Percentiles rank a stretch among this genome's conserved stretches.
phyloP scores from a whole-genome alignment of 1,139 yeast species.

The Scheffersomyces quercinus region DNA sequence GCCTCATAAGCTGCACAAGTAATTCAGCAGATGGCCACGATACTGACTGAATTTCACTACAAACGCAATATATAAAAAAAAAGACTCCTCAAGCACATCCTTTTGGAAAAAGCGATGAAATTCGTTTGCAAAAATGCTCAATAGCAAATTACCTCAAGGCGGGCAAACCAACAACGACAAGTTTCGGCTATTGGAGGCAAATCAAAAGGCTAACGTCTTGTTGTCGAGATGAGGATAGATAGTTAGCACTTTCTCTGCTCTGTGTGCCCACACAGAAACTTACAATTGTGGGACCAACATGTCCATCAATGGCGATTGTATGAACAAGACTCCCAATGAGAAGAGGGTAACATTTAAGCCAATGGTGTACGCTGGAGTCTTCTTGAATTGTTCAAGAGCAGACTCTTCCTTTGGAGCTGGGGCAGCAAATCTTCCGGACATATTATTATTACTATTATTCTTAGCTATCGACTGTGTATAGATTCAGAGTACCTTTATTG shows the following conservation, averaged over 20 bases:
- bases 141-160: no score
- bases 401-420: conserved; percentile 28
- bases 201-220: no score
- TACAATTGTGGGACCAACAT: conserved; percentile 76
- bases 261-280: conserved; percentile 10
- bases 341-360: conserved; percentile 64
- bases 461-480: neutral
- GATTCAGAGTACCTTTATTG: neutral
- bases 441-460: conserved; percentile 1
- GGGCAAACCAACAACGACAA: no score
- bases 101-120: no score
- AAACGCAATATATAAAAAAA: no score
- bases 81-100: no score
- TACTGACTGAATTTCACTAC: no score
- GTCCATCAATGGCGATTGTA: conserved; percentile 79
- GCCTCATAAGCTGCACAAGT: no score
- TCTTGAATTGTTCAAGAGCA: conserved; percentile 51
- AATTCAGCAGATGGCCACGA: no score
- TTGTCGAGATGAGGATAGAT: no score
- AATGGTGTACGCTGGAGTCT: conserved; percentile 65
- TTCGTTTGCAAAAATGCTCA: no score
- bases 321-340: conserved; percentile 70
- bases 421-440: conserved; percentile 20
- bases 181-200: no score
- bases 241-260: conserved; percentile 1